Evolutionary conservation across 116 monocot species (phyloP).

Genomic region (Posidonia oceanica): DNA sequence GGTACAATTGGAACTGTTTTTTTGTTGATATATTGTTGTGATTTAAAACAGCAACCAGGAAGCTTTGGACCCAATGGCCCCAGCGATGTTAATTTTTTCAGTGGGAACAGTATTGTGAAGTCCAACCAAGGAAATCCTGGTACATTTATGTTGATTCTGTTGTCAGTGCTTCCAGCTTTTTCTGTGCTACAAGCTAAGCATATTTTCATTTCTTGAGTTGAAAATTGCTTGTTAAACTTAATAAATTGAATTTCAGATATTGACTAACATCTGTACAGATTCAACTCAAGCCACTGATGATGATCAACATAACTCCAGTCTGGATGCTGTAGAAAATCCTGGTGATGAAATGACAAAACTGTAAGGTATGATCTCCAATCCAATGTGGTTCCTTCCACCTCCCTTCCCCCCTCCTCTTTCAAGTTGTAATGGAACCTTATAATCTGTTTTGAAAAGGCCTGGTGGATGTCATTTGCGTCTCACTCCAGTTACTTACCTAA

Average conservation of each 20-base stretch:
- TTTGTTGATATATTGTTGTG: background rate
- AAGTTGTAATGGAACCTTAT: too few species aligned
- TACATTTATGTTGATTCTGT: background rate
- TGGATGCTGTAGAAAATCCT: constrained; percentile 1
- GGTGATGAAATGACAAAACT: background rate
- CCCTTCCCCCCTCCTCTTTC: too few species aligned
- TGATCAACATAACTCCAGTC: background rate
- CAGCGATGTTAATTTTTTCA: background rate
- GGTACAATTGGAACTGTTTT: background rate
- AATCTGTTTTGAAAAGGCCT: too few species aligned
- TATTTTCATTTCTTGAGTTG: too few species aligned
- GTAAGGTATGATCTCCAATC: background rate
- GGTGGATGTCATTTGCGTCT: too few species aligned
- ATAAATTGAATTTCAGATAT: background rate
- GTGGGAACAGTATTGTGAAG: background rate
- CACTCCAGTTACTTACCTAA: too few species aligned
- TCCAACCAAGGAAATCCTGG: background rate
- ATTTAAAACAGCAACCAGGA: background rate
- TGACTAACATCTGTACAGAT: background rate
- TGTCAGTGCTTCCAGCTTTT: background rate
- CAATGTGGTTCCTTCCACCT: background rate
- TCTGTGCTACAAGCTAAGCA: background rate
- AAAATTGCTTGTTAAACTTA: background rate
- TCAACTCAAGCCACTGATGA: background rate
- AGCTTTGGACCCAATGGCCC: background rate